phyloP scores from a whole-genome alignment of 805 yeast genomes.

The Myxozyma neglecta region DNA sequence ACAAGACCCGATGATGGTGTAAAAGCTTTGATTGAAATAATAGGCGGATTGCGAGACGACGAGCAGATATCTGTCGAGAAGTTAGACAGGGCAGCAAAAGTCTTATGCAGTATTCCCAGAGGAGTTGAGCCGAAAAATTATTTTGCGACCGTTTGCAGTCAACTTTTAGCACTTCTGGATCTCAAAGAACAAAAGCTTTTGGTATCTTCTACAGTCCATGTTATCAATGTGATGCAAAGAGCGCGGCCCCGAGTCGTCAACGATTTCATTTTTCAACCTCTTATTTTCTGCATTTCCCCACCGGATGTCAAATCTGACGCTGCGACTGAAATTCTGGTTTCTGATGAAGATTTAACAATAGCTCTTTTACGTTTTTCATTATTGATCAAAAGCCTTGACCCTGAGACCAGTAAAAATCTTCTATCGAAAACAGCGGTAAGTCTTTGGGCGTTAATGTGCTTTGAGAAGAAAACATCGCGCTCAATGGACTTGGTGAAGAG shows the following conservation, averaged over 20 bases:
- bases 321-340: not conserved
- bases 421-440: conserved; percentile 6
- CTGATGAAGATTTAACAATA: conserved; percentile 47
- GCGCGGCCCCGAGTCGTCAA: conserved; percentile 46
- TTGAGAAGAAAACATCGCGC: conserved; percentile 23
- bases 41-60: conserved; percentile 71
- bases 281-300: not conserved
- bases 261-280: conserved; percentile 57
- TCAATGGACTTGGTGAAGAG: conserved; percentile 13
- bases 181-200: conserved; percentile 57
- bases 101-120: conserved; percentile 65
- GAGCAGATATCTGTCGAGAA: conserved; percentile 68
- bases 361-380: conserved; percentile 11
- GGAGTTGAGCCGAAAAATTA: conserved; percentile 51
- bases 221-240: conserved; percentile 49
- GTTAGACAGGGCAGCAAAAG: conserved; percentile 63
- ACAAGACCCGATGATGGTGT: conserved; percentile 67
- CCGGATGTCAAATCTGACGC: not conserved
- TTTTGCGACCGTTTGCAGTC: conserved; percentile 59
- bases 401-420: conserved; percentile 8
- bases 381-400: conserved; percentile 13
- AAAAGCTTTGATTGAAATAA: conserved; percentile 68
- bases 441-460: conserved; percentile 26
- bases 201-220: conserved; percentile 48
- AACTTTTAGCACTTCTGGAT: conserved; percentile 54